Evolutionary conservation across 2,329 filamentous ascomycete species (phyloP).

Genomic region (Rutstroemia sp.): DNA sequence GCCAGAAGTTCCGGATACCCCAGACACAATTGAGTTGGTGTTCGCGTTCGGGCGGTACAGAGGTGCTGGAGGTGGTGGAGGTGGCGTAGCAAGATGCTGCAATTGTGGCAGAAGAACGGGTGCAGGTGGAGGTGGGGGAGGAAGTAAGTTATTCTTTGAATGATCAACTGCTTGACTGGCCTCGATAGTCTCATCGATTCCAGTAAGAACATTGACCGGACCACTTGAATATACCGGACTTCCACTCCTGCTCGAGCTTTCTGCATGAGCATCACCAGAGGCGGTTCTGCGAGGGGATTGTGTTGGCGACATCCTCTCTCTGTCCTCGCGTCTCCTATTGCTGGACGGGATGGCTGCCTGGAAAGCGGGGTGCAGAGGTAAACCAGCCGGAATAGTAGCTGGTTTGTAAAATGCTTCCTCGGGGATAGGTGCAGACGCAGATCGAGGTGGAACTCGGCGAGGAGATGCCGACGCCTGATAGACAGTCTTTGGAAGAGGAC

Average conservation of each 20-base stretch:
- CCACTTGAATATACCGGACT: slow-evolving; percentile 20
- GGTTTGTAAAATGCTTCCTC: slow-evolving; percentile 35
- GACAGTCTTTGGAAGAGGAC: slow-evolving; percentile 28
- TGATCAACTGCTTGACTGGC: slow-evolving; percentile 32
- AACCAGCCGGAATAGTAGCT: slow-evolving; percentile 27
- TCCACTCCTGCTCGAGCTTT: slow-evolving; percentile 18
- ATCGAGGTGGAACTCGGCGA: slow-evolving; percentile 42
- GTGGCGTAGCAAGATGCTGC: slow-evolving; percentile 52
- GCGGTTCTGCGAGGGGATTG: slow-evolving; percentile 26
- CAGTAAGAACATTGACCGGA: slow-evolving; percentile 30
- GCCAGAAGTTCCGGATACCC: slow-evolving; percentile 26
- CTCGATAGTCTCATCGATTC: slow-evolving; percentile 41
- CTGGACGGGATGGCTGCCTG: slow-evolving; percentile 32
- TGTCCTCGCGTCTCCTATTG: slow-evolving; percentile 21
- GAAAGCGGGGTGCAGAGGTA: slow-evolving; percentile 37
- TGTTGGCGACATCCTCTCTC: slow-evolving; percentile 12
- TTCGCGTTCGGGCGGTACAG: slow-evolving; percentile 36
- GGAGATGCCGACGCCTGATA: slow-evolving; percentile 37
- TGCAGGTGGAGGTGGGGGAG: slow-evolving; percentile 46
- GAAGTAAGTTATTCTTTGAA: slow-evolving; percentile 44
- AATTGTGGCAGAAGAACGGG: slow-evolving; percentile 51
- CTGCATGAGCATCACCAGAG: slow-evolving; percentile 27
- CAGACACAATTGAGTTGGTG: slow-evolving; percentile 27
- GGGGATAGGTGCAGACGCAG: slow-evolving; percentile 53
- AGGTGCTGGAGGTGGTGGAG: slow-evolving; percentile 54